These are phyloP conservation scores for Acanthochlamys bracteata DNA, from an alignment of 106 monocot genomes.

Conservation along the genomic window DNA sequence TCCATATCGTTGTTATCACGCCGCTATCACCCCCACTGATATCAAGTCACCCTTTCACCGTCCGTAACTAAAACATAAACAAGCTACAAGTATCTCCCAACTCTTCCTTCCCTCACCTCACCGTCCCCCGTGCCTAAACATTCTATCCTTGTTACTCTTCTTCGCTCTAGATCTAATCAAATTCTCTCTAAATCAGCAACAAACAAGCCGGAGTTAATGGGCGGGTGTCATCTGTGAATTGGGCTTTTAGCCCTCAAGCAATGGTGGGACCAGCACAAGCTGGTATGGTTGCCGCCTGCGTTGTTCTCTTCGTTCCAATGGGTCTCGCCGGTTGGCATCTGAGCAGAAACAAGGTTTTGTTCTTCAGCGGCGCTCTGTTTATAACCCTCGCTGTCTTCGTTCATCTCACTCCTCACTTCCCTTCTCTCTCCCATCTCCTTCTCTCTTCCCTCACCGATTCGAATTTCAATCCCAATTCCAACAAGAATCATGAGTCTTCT, in stretches of 20 bases:
- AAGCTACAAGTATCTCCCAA: too few relatives aligned
- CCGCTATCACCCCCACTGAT: too few relatives aligned
- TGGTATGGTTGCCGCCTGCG: conserved; percentile 46
- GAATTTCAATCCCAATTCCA: neutral
- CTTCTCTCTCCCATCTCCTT: conserved; percentile 17
- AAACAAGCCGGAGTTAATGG: too few relatives aligned
- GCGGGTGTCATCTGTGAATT: too few relatives aligned
- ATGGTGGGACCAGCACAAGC: conserved; percentile 39
- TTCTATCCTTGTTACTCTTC: too few relatives aligned
- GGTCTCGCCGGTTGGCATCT: conserved; percentile 66
- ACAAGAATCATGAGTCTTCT: neutral
- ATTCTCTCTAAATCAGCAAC: too few relatives aligned
- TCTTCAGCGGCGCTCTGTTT: conserved; percentile 70
- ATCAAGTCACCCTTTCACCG: too few relatives aligned
- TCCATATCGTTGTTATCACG: too few relatives aligned
- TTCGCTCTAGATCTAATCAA: too few relatives aligned
- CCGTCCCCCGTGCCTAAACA: too few relatives aligned
- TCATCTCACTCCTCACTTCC: conserved; percentile 54
- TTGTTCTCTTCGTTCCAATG: conserved; percentile 79
- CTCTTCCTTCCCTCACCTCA: too few relatives aligned
- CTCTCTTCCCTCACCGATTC: conserved; percentile 14
- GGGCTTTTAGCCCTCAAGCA: neutral
- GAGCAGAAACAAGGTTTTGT: conserved; percentile 76
- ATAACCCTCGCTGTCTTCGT: conserved; percentile 68
- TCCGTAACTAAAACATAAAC: too few relatives aligned